phyloP scores from a whole-genome alignment of 352 stramenopile species.

The Pelagophyceae sp. region DNA sequence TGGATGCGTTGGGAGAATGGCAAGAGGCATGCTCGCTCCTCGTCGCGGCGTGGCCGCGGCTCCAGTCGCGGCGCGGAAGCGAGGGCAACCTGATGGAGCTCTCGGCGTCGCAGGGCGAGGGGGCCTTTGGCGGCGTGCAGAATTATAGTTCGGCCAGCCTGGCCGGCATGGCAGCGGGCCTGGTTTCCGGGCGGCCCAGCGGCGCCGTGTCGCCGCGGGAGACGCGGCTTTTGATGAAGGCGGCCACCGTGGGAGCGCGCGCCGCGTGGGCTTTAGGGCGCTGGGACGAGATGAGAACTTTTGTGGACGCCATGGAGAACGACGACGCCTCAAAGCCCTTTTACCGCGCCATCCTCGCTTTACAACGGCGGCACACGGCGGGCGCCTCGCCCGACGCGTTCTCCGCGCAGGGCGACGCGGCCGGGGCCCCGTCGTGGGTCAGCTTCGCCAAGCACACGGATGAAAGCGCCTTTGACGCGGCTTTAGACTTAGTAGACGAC shows the following conservation, averaged over 20 bases:
- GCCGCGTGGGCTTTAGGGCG: slow-evolving; percentile 67
- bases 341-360: slow-evolving; percentile 11
- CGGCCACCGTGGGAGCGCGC: slow-evolving; percentile 57
- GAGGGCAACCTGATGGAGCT: neutral
- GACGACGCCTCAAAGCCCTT: slow-evolving; percentile 13
- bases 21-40: slow-evolving; percentile 78
- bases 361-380: neutral
- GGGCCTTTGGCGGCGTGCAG: neutral
- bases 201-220: slow-evolving; percentile 9
- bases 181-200: neutral
- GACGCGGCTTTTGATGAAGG: slow-evolving; percentile 36
- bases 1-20: slow-evolving; percentile 91
- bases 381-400: neutral
- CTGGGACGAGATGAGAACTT: slow-evolving; percentile 58
- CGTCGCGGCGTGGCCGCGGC: slow-evolving; percentile 48
- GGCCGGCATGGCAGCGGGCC: neutral
- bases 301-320: slow-evolving; percentile 12
- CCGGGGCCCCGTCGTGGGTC: slow-evolving; percentile 44
- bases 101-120: neutral
- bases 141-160: neutral
- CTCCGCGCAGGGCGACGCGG: slow-evolving; percentile 54
- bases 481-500: slow-evolving; percentile 2
- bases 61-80: slow-evolving; percentile 8
- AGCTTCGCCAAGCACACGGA: neutral
- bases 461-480: neutral